phyloP scores from a whole-genome alignment of 352 stramenopile genomes.

The Pythium phragmitis region DNA sequence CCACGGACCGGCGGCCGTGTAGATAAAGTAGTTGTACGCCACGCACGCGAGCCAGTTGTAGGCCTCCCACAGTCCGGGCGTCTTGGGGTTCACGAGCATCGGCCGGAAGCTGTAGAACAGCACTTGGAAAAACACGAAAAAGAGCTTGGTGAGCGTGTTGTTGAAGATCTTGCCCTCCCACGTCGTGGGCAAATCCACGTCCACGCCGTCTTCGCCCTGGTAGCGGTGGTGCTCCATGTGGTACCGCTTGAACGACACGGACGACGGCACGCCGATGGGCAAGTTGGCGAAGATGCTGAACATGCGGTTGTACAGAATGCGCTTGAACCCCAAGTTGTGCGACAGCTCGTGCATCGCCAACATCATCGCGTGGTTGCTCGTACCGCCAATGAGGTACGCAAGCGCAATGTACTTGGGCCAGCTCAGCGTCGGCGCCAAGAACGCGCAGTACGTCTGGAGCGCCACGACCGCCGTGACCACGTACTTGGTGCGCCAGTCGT shows the following conservation, averaged over 20 bases:
- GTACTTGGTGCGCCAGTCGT: constrained; percentile 87
- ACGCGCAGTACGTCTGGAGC: constrained; percentile 83
- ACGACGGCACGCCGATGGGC: constrained; percentile 90
- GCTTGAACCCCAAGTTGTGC: constrained; percentile 96
- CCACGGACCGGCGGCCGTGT: constrained; percentile 70
- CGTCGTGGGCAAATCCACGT: constrained; percentile 93
- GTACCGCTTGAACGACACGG: constrained; percentile 95
- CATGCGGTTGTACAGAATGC: constrained; percentile 86
- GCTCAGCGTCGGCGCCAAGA: constrained; percentile 58
- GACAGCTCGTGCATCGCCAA: constrained; percentile 96
- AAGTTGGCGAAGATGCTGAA: constrained; percentile 94
- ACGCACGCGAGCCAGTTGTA: constrained; percentile 87
- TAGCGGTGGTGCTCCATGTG: constrained; percentile 97
- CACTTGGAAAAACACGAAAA: constrained; percentile 92
- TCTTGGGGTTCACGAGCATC: constrained; percentile 92
- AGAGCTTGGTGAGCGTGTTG: constrained; percentile 85
- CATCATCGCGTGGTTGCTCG: constrained; percentile 94
- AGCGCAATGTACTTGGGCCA: constrained; percentile 60
- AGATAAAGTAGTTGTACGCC: constrained; percentile 85
- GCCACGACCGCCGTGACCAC: constrained; percentile 67
- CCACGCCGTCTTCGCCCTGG: constrained; percentile 92
- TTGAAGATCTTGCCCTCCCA: constrained; percentile 90
- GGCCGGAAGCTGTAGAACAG: constrained; percentile 94
- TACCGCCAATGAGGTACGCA: constrained; percentile 90
- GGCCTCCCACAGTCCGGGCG: constrained; percentile 78